A percentile compares a stretch with the other conserved stretches of the same genome.
phyloP scores from a whole-genome alignment of 2,329 filamentous ascomycete species.

The Xylariaceae sp. region DNA sequence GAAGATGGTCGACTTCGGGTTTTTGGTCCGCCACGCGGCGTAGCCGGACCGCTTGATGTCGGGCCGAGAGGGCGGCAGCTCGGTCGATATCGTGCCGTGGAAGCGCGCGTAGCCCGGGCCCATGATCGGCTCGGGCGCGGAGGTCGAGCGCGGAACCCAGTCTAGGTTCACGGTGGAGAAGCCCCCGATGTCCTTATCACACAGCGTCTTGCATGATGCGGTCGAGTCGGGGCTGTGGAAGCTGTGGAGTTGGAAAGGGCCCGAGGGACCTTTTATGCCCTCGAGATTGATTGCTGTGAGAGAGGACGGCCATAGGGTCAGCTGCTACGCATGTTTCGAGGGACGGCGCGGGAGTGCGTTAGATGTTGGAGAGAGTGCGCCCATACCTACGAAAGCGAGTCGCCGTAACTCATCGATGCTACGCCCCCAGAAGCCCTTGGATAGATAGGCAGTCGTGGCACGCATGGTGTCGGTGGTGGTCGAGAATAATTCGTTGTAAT shows the following conservation, averaged over 20 bases:
- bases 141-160: conserved; percentile 18
- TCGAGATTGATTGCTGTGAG: conserved; percentile 60
- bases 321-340: conserved; percentile 10
- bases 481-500: background rate
- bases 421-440: conserved; percentile 51
- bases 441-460: conserved; percentile 38
- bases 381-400: conserved; percentile 49
- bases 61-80: conserved; percentile 69
- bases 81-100: conserved; percentile 80
- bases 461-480: conserved; percentile 39
- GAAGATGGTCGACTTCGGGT: conserved; percentile 73
- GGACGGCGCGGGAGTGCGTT: background rate
- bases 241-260: conserved; percentile 58
- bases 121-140: conserved; percentile 20
- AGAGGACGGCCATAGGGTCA: conserved; percentile 12
- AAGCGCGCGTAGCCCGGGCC: conserved; percentile 62
- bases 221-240: conserved; percentile 51
- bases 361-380: background rate
- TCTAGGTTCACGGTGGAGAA: conserved; percentile 66
- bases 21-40: conserved; percentile 81
- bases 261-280: conserved; percentile 58
- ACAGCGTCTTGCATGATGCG: conserved; percentile 67
- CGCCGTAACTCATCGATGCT: conserved; percentile 57
- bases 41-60: conserved; percentile 76
- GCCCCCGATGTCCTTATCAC: conserved; percentile 80